phyloP scores from a whole-genome alignment of 2,329 filamentous ascomycete species.

The Curvularia verruculosa region DNA sequence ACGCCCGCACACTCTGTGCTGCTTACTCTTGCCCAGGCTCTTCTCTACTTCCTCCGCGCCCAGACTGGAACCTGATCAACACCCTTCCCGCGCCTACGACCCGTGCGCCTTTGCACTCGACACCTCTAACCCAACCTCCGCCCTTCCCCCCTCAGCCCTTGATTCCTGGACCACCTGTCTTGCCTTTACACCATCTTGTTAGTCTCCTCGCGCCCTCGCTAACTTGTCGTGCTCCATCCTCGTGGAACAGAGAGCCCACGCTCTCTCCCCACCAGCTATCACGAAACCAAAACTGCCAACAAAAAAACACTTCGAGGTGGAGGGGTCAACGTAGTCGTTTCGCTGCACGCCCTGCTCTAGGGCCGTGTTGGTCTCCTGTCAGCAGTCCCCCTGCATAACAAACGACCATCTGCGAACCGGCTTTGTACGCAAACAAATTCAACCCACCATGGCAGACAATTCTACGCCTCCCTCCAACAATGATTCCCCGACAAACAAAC shows the following conservation, averaged over 20 bases:
- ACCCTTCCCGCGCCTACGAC: neutral
- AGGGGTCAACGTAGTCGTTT: constrained; percentile 1
- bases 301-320: constrained; percentile 6
- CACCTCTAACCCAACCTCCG: neutral
- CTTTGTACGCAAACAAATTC: constrained; percentile 2
- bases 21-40: neutral
- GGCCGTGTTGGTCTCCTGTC: constrained; percentile 9
- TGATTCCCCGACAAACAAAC: constrained; percentile 28
- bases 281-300: no score
- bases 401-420: constrained; percentile 4
- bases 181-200: constrained; percentile 9
- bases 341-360: constrained; percentile 14
- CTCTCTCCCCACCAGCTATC: no score
- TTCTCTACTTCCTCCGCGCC: neutral
- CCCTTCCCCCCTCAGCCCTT: neutral
- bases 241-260: neutral
- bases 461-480: constrained; percentile 30
- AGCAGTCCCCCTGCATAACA: constrained; percentile 9
- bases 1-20: neutral
- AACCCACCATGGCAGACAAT: constrained; percentile 28
- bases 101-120: constrained; percentile 1
- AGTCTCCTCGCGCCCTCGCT: neutral
- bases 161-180: constrained; percentile 1
- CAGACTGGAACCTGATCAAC: neutral
- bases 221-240: neutral